Evolutionary conservation across 2,329 filamentous ascomycete species (phyloP).

Genomic region (Alternaria postmessia): DNA sequence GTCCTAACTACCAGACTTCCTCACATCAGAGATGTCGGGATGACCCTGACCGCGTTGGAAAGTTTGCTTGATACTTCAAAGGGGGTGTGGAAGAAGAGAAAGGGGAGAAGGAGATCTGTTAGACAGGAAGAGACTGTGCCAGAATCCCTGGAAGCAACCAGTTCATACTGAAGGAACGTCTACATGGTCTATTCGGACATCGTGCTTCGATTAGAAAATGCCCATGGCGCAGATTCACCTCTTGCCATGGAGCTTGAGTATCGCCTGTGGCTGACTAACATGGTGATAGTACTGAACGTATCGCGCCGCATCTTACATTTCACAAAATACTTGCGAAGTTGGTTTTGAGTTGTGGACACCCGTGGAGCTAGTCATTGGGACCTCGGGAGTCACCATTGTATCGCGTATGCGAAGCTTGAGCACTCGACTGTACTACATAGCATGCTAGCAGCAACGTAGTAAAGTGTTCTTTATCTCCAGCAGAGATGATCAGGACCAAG

Average conservation of each 20-base stretch:
- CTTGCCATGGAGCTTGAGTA: not conserved
- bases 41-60: no score
- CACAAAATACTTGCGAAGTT: not conserved
- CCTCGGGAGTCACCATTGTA: not conserved
- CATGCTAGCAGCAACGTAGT: not conserved
- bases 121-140: not conserved
- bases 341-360: slow-evolving; percentile 14
- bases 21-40: no score
- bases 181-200: not conserved
- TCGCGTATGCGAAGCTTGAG: not conserved
- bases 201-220: not conserved
- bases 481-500: not conserved
- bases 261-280: not conserved
- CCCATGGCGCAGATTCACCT: not conserved
- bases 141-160: not conserved
- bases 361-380: slow-evolving; percentile 12
- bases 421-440: not conserved
- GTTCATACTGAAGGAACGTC: not conserved
- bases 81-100: no score
- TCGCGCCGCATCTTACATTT: not conserved
- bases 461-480: not conserved
- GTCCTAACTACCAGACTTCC: no score
- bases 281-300: not conserved
- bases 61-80: no score
- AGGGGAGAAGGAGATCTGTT: no score